Evolutionary conservation across 2,329 filamentous ascomycete species (phyloP), one percentile per base, ranked within the genome.

Genomic region (Trichoderma hamatum): DNA sequence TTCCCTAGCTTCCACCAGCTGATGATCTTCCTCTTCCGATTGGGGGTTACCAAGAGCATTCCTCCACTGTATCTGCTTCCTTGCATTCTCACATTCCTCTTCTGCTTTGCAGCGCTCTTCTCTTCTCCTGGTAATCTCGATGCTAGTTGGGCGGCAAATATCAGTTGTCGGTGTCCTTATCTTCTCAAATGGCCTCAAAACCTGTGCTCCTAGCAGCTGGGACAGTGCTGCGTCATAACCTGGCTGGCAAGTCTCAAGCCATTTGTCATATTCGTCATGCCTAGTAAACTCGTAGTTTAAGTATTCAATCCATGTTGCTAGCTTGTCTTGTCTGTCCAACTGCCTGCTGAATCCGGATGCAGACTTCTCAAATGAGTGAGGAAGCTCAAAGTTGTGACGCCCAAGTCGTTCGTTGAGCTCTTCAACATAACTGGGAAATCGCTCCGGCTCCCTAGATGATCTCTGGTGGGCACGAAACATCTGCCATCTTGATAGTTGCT

Each of bases 291-390:
- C 68, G 32, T 67, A 67, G 28, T 69, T 69, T 6, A 69, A 16
- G 21, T 69, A 69, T 34, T 69, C 68, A 34, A 69, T 58, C 68
- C 68, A 69, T 1, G 68, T 69, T 13, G 68, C 43, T 24, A 69
- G 21, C 32, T 69, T 69, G 46, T 60, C 34, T 28, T 69, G 68
- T 14, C 46, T 46, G 11, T 67, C 54, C 6, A 67, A 9, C 24
- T 69, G 39, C n/a, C 39, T 21, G 46, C 43, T 54, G 49, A 69
- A 60, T 4, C 68, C 62, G 55, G 64, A 43, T 7, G 30, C 46
- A 2, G 68, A 7, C 19, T 52, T 67, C 5, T 46, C 30, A 49
- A 59, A 69, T 11, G 54, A 58, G 16, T 46, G 16, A 2, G 68
- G 63, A 10, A 67, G 63, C 24, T 49, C 68, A 28, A 69, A 69